Conservation (phyloP, 1,284 basidiomycete genomes). For the Tausonia pullulans region DNA sequence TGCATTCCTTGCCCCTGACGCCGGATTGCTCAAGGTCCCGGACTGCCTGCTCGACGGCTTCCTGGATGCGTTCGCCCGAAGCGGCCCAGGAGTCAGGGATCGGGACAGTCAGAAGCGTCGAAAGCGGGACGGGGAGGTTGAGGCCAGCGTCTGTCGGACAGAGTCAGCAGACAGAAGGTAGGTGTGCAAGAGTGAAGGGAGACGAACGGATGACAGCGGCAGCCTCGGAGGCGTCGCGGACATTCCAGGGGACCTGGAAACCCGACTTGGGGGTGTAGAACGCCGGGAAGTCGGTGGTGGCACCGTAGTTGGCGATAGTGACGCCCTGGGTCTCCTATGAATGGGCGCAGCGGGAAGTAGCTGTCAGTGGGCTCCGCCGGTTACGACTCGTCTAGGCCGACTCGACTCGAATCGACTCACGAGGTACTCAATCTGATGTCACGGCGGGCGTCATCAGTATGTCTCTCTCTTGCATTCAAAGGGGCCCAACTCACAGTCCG, state of each 20-base stretch:
- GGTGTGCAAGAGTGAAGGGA: background rate
- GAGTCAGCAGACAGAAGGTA: too few relatives aligned
- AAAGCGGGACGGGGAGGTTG: constrained; percentile 28
- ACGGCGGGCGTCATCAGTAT: too few relatives aligned
- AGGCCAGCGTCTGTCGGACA: constrained; percentile 26
- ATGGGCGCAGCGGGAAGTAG: background rate
- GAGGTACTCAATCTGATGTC: constrained; percentile 63
- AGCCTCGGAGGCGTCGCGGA: constrained; percentile 35
- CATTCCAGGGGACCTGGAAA: constrained; percentile 62
- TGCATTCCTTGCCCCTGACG: constrained; percentile 64
- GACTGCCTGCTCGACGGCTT: constrained; percentile 74
- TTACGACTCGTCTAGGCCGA: background rate
- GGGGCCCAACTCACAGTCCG: constrained; percentile 39
- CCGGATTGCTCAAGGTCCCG: constrained; percentile 71
- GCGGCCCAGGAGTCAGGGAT: constrained; percentile 69
- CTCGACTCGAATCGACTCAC: constrained; percentile 36
- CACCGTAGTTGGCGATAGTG: constrained; percentile 70
- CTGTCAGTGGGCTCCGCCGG: too few relatives aligned
- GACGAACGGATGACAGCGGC: constrained; percentile 20
- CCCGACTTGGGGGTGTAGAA: constrained; percentile 85
- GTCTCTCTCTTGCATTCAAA: too few relatives aligned
- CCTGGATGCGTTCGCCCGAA: constrained; percentile 59
- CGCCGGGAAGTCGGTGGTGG: constrained; percentile 69
- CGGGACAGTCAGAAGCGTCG: constrained; percentile 72
- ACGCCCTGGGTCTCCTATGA: constrained; percentile 88